Percentiles rank a stretch among this genome's conserved stretches.
These are phyloP conservation scores for Sporothrix phasma DNA, from an alignment of 2,329 filamentous ascomycete genomes.

Conservation along the genomic window DNA sequence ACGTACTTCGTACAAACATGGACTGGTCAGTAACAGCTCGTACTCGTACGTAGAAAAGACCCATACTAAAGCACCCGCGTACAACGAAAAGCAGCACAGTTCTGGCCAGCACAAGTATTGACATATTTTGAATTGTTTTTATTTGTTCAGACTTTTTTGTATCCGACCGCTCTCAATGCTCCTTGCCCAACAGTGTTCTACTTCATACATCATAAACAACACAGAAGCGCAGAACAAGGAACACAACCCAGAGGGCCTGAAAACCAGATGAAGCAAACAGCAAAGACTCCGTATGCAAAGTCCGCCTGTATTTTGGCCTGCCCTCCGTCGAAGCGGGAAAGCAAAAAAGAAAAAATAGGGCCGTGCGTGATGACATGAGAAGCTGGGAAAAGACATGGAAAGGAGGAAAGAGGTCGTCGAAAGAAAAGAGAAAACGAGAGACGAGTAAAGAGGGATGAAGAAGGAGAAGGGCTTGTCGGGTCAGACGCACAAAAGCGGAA, in stretches of 20 bases:
- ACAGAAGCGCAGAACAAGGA: not conserved
- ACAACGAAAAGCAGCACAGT: too few relatives aligned
- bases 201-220: not conserved
- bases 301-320: constrained; percentile 19
- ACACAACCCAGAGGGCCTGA: constrained; percentile 2
- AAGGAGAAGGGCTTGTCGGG: not conserved
- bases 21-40: too few relatives aligned
- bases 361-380: not conserved
- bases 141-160: not conserved
- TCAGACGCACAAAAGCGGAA: constrained; percentile 10
- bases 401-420: not conserved
- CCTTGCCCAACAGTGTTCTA: not conserved
- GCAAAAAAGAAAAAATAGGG: not conserved
- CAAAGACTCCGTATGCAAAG: constrained; percentile 49
- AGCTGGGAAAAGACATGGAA: not conserved
- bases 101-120: not conserved
- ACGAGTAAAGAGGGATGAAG: not conserved
- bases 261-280: not conserved
- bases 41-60: too few relatives aligned
- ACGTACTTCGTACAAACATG: too few relatives aligned
- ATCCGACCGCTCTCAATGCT: not conserved
- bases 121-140: not conserved
- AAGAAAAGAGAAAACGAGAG: not conserved
- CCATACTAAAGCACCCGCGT: too few relatives aligned
- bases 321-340: not conserved